Evolutionary conservation across 2,329 filamentous ascomycete genomes (phyloP), one percentile per base, ranked within the genome.

Genomic region (Aspergillus chevalieri): DNA sequence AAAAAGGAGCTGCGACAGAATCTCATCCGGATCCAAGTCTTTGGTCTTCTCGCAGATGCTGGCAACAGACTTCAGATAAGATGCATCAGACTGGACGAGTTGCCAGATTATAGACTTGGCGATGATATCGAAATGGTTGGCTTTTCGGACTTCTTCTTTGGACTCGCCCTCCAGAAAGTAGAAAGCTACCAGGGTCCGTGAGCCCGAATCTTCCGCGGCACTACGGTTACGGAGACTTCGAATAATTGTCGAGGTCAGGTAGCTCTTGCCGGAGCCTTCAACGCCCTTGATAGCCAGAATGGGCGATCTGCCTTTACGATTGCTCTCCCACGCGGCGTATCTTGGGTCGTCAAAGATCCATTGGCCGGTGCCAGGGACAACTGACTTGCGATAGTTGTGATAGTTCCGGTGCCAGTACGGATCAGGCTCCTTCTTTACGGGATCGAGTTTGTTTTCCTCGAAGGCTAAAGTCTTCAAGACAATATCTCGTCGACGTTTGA

Each of bases 21-120:
- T 49, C 6, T 54, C 53, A 34, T 54, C 44, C 3, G 55, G 55
- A 47, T 57, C 55, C 26, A 57, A 41, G 21, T 54, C 55, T 6
- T 41, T 28, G 30, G 17, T 26, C 12, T 43, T 34, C 14, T 57
- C 48, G 19, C 55, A 56, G 28, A 56, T 52, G 9, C 36, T 41
- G 4, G 53, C 55, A 10, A 53, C 53, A n/a, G 52, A 56, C 34
- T 56, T 57, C 48, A 54, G 44, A 21, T 56, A 57, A 6, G 50
- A 53, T 8, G 44, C 47, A 41, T 57, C 53, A 6, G 44, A 39
- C 43, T 56, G 53, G 9, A 43, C 47, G 41, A 57, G 52, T 12
- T 57, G 55, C 55, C 53, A 57, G 26, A 57, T 44, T n/a, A 56
- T 46, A 2, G 55, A 52, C 21, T 56, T 57, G 4, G 50, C 46